Percentiles rank a stretch among this genome's conserved stretches.
Evolutionary conservation across 345 rosid species (phyloP).

Genomic region (Gossypium turneri): DNA sequence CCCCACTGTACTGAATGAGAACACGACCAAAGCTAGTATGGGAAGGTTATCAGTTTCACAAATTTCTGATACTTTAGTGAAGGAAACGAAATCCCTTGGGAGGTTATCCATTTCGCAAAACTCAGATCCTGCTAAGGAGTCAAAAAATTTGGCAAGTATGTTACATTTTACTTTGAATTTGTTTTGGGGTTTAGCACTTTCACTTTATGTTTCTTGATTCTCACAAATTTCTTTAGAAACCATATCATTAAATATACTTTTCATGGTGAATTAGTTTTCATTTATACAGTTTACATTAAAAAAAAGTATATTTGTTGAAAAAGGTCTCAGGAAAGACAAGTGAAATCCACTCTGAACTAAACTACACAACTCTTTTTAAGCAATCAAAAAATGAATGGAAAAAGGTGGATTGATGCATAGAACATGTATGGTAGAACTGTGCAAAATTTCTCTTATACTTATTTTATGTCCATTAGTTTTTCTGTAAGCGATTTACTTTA

Average conservation of each 20-base stretch:
- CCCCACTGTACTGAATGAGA: slow-evolving; percentile 53
- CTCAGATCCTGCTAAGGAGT: slow-evolving; percentile 66
- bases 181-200: neutral
- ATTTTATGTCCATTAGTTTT: neutral
- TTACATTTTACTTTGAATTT: slow-evolving; percentile 9
- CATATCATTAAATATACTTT: neutral
- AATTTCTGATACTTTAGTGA: slow-evolving; percentile 44
- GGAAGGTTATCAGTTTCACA: slow-evolving; percentile 58
- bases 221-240: neutral
- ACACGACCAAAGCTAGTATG: slow-evolving; percentile 42
- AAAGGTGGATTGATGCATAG: neutral
- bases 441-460: neutral
- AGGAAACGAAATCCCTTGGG: slow-evolving; percentile 76
- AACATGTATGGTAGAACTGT: neutral
- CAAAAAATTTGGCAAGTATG: slow-evolving; percentile 59
- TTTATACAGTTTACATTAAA: neutral
- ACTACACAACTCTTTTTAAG: neutral
- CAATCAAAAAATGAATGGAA: neutral
- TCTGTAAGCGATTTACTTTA: neutral
- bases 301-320: neutral
- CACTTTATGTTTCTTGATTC: neutral
- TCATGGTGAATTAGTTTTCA: neutral
- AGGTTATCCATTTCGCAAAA: slow-evolving; percentile 82
- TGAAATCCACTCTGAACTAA: neutral
- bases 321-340: neutral